Percentiles rank a stretch among this genome's conserved stretches.
Conservation (phyloP, 768 basidiomycete species). For the Suillus lakei region DNA sequence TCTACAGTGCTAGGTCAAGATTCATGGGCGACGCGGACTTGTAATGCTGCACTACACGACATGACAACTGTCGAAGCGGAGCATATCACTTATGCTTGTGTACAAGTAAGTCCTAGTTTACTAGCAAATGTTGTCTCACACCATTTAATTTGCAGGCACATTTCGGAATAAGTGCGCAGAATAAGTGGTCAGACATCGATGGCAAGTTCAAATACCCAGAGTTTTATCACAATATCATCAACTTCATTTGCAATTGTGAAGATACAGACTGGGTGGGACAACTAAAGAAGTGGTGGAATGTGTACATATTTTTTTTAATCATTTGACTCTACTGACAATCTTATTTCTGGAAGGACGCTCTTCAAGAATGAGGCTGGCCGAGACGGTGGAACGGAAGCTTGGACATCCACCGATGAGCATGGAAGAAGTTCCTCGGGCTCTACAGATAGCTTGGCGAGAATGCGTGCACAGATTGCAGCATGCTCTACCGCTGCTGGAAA, state of each 20-base stretch:
- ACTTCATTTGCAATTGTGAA: slow-evolving; percentile 3
- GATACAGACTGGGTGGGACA: not conserved
- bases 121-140: not conserved
- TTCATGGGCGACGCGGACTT: not conserved
- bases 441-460: too few relatives aligned
- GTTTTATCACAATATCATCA: slow-evolving; percentile 11
- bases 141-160: not conserved
- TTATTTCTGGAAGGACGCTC: not conserved
- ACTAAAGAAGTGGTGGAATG: not conserved
- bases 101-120: slow-evolving; percentile 1
- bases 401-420: too few relatives aligned
- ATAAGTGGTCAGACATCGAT: too few relatives aligned
- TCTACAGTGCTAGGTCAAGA: slow-evolving; percentile 4
- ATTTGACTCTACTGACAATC: not conserved
- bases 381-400: too few relatives aligned
- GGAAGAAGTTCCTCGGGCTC: too few relatives aligned
- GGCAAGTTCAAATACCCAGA: slow-evolving; percentile 9
- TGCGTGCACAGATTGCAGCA: not conserved
- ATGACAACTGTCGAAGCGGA: slow-evolving; percentile 9
- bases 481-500: too few relatives aligned
- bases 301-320: not conserved
- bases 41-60: slow-evolving; percentile 3
- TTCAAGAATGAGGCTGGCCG: slow-evolving; percentile 2
- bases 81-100: slow-evolving; percentile 11
- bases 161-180: too few relatives aligned